phyloP scores from a whole-genome alignment of 176 grass and related monocot genomes.

The Triticum timopheevii region DNA sequence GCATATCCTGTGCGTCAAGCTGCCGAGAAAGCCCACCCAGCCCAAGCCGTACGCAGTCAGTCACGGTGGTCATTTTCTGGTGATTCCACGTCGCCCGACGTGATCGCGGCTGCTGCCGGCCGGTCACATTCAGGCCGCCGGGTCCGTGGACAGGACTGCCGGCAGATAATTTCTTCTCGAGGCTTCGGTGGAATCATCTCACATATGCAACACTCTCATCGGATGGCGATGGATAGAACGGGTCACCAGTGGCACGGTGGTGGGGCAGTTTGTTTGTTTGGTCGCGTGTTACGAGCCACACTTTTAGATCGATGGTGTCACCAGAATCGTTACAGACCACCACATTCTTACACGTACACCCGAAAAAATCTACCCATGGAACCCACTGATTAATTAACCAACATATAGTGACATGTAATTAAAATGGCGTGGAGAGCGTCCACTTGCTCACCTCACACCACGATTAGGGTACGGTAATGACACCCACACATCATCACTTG shows the following conservation, averaged over 20 bases:
- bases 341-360: background rate
- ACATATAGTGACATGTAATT: background rate
- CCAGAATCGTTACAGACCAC: slow-evolving; percentile 10
- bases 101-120: background rate
- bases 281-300: background rate
- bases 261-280: background rate
- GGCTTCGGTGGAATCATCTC: no score
- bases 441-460: background rate
- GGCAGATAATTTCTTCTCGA: no score
- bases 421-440: background rate
- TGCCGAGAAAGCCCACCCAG: no score
- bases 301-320: background rate
- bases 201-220: no score
- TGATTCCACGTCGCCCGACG: background rate
- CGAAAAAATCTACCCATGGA: background rate
- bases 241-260: background rate
- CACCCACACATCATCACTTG: background rate
- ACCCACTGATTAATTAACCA: background rate
- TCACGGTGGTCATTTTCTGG: background rate
- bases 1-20: no score
- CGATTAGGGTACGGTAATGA: background rate
- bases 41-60: background rate
- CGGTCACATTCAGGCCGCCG: no score
- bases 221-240: background rate
- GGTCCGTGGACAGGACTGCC: no score